Percentiles rank a stretch among this genome's conserved stretches.
Evolutionary conservation across 805 yeast species (phyloP).

Genomic region (Wickerhamomyces xylosicus): DNA sequence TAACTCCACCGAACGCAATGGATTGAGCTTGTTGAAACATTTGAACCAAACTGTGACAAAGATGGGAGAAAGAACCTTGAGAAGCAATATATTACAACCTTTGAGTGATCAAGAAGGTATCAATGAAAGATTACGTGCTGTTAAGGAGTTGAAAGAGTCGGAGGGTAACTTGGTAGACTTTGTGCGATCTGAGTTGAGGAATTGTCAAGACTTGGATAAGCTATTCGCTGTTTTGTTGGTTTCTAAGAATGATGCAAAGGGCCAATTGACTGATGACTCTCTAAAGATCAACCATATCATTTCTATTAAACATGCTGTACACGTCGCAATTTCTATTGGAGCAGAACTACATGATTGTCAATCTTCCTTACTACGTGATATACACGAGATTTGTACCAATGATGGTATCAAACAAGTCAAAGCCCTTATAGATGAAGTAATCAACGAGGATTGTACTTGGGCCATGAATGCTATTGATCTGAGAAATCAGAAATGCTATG

Average conservation of each 20-base stretch:
- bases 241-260: conserved; percentile 6
- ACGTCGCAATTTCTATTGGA: conserved; percentile 11
- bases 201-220: conserved; percentile 29
- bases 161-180: conserved; percentile 10
- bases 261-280: conserved; percentile 17
- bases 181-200: conserved; percentile 16
- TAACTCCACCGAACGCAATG: conserved; percentile 21
- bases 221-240: conserved; percentile 27
- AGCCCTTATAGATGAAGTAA: conserved; percentile 19
- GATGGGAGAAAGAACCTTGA: conserved; percentile 35
- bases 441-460: conserved; percentile 35
- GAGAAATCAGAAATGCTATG: conserved; percentile 33
- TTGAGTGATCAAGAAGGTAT: conserved; percentile 28
- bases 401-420: conserved; percentile 16
- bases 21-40: conserved; percentile 24
- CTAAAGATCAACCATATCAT: conserved; percentile 32
- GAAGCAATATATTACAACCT: conserved; percentile 36
- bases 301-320: conserved; percentile 27
- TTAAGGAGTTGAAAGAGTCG: conserved; percentile 23
- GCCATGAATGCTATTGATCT: conserved; percentile 28
- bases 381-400: conserved; percentile 20
- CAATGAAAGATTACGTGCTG: conserved; percentile 25
- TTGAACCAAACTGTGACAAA: conserved; percentile 31
- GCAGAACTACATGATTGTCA: conserved; percentile 7
- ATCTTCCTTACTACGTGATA: conserved; percentile 19